Evolutionary conservation across 2,329 filamentous ascomycete genomes (phyloP).

Genomic region (Aureobasidium sp.): DNA sequence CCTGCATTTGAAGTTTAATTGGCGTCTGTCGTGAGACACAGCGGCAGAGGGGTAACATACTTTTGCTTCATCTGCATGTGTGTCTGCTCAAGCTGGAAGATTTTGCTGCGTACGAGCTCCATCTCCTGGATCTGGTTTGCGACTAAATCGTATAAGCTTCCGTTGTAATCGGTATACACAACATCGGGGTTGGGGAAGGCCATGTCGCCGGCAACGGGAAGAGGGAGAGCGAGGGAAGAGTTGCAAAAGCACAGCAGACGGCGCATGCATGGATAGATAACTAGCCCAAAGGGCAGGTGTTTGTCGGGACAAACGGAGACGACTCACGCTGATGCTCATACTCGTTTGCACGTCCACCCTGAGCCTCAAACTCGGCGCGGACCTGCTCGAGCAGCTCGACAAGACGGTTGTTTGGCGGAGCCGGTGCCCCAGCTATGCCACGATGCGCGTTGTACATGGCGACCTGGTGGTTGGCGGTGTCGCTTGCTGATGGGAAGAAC

Average conservation of each 20-base stretch:
- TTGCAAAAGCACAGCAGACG: not conserved
- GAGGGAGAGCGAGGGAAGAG: not conserved
- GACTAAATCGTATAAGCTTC: constrained; percentile 49
- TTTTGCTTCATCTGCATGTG: constrained; percentile 86
- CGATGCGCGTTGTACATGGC: constrained; percentile 83
- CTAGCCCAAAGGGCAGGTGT: not conserved
- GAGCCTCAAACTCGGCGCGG: constrained; percentile 78
- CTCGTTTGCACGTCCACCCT: constrained; percentile 67
- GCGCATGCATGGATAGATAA: not conserved
- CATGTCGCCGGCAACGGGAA: not conserved
- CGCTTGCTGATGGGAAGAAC: not conserved
- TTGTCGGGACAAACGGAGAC: constrained; percentile 2
- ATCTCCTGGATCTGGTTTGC: constrained; percentile 89
- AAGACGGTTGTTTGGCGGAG: constrained; percentile 64
- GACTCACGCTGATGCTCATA: constrained; percentile 90
- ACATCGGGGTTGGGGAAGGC: not conserved
- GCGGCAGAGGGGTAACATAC: constrained; percentile 47
- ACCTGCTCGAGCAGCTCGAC: constrained; percentile 90
- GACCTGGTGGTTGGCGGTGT: constrained; percentile 6
- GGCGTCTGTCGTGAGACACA: not conserved
- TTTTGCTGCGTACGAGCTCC: constrained; percentile 86
- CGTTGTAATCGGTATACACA: constrained; percentile 12
- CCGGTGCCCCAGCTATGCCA: constrained; percentile 57
- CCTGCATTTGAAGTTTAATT: constrained; percentile 42
- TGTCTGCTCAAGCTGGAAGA: constrained; percentile 85